phyloP scores from a whole-genome alignment of 495 filamentous ascomycete genomes.

The Hapsidospora chrysogenum region DNA sequence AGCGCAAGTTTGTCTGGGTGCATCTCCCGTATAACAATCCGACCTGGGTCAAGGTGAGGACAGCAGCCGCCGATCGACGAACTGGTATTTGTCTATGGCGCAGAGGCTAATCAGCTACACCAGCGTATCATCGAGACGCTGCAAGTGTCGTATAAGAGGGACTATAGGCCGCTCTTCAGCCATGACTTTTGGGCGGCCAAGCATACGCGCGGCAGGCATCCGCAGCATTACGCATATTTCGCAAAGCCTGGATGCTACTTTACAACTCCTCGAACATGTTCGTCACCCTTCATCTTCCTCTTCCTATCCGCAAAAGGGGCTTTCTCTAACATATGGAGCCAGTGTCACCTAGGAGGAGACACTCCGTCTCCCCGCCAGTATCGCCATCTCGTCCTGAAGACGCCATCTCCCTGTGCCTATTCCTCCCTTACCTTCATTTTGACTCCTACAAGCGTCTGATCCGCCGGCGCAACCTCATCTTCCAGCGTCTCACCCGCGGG shows the following conservation, averaged over 20 bases:
- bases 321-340: no score
- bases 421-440: conserved; percentile 43
- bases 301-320: conserved; percentile 5
- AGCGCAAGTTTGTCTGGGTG: conserved; percentile 43
- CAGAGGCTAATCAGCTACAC: no score
- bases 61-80: no score
- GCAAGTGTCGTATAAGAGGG: conserved; percentile 14
- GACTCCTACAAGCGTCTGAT: conserved; percentile 47
- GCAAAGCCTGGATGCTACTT: conserved; percentile 22
- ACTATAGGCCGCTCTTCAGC: conserved; percentile 27
- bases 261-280: conserved; percentile 2
- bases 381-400: conserved; percentile 1
- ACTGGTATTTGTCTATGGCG: no score
- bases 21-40: conserved; percentile 51
- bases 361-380: background rate
- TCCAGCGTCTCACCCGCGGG: conserved; percentile 35
- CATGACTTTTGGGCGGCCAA: conserved; percentile 31
- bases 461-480: conserved; percentile 39
- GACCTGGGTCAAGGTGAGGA: conserved; percentile 41
- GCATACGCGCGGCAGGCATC: conserved; percentile 26
- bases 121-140: conserved; percentile 11
- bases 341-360: conserved; percentile 10
- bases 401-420: conserved; percentile 21
- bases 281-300: conserved; percentile 2
- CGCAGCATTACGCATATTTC: conserved; percentile 27